Evolutionary conservation across 192 early-diverging fungal species (phyloP), one percentile per base, ranked within the genome.

Genomic region (Backusella luteola): DNA sequence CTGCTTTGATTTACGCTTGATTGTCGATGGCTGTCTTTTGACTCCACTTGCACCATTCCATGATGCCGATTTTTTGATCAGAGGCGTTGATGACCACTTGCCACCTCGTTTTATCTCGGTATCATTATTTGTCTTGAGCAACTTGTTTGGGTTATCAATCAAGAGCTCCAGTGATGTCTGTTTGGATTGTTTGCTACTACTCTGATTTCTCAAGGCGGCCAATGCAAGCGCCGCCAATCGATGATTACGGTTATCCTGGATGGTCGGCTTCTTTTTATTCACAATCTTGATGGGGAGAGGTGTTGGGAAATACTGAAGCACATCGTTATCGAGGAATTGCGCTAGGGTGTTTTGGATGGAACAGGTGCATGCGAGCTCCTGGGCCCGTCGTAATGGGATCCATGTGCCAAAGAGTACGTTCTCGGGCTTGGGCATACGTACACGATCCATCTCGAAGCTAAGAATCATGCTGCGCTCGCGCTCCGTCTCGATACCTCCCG

Each of bases 401-500:
- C 96, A 98, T 2, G 96, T 97, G 26, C 96, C 96, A 67, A 89
- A 91, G n/a, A 98, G 85, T 52, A 86, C 84, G 44, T 90, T 91
- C 23, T 87, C 86, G 29, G 86, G 85, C 72, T 93, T 89, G 6
- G 92, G 90, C 76, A 91, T 88, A 63, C 94, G 92, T 59, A 94
- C 90, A 59, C 93, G 89, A 63, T 87, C 89, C 26, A 93, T 86
- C 71, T 98, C 96, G 72, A 98, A 85, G 72, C 93, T 94, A n/a
- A 98, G 86, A 21, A 96, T 90, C 52, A 96, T 94, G 72, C 90
- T 93, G 17, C 93, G 89, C 73, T 98, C 96, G 66, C 91, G 87
- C 63, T 96, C 94, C 9, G 92, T 93, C n/a, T 90, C 89, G 17
- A 97, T 87, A 6, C 96, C 96, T 73, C 95, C 96, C 6, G 96